Base-by-base conservation (phyloP, 805 yeast species). In the Candida silvicultrix region DNA sequence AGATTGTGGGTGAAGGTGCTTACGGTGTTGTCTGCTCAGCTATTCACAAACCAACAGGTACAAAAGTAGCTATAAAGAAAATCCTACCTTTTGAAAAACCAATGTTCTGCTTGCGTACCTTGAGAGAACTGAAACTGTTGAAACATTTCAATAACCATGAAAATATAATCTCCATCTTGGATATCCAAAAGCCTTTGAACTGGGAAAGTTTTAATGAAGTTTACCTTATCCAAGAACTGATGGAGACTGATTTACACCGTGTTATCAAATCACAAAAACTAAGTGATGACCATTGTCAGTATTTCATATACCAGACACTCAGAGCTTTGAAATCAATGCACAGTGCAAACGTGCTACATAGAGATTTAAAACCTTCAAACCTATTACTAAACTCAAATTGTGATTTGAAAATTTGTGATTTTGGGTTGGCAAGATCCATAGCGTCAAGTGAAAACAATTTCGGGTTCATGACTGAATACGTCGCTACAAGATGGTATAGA, bases 401-500 rank as follows among this genome's bases (percentile, higher is more conserved):
- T 64, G 89, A 84, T 59, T 66, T 85, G 48, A 85, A 84, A 53
- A 77, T 85, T 15, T 84, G 92, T 63, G 94, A 85, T 64, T 85
- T 85, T 65, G 94, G 94, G 0, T 64, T 85, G 20, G 82, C 90
- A 1, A 68, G 92, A 45, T 71, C 76, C 35, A 64, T 78, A 16
- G 71, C 75, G 21, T 73, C 80, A 35, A 60, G 70, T 45, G 76
- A 73, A 50, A 69, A 71, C 40, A 59, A 71, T 48, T 69, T 74
- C 34, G 76, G 83, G 0, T 75, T 75, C 51, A 69, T 85, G 68
- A 85, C 92, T 0, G 92, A 85, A 59, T 85, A 85, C 53, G 94
- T 85, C 4, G 92, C 92, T 3, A 85, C 94, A 9, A 69, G 94
- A 55, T 85, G 92, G 92, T 85, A 85, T 60, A 67, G 94, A 44